A percentile compares a stretch with the other conserved stretches of the same genome.
These are phyloP conservation scores for Fusarium citri DNA, from an alignment of 2,329 filamentous ascomycete genomes.

Conservation along the genomic window DNA sequence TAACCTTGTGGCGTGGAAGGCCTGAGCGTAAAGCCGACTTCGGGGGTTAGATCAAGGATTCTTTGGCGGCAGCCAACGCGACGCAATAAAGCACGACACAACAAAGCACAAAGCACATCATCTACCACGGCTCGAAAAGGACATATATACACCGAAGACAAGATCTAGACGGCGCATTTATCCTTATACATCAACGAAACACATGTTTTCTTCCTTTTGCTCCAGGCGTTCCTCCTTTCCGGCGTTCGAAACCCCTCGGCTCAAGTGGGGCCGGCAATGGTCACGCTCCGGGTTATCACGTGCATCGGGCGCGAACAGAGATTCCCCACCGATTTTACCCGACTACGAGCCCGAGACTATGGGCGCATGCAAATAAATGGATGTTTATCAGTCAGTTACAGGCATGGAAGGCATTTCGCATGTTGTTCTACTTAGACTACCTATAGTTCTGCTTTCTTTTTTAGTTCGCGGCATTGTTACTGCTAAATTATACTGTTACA, in stretches of 20 bases:
- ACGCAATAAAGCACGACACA: slow-evolving; percentile 4
- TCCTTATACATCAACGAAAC: slow-evolving; percentile 1
- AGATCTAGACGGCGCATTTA: not conserved
- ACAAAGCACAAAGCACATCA: slow-evolving; percentile 1
- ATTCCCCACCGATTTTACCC: slow-evolving; percentile 22
- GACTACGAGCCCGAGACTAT: not conserved
- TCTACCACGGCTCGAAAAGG: not conserved
- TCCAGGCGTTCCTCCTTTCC: slow-evolving; percentile 31
- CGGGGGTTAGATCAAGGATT: slow-evolving; percentile 13
- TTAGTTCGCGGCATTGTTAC: slow-evolving; percentile 19
- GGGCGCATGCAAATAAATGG: not conserved
- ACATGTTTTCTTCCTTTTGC: slow-evolving; percentile 9
- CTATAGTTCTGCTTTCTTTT: slow-evolving; percentile 24
- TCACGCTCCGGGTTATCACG: slow-evolving; percentile 36
- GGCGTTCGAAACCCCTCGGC: slow-evolving; percentile 32
- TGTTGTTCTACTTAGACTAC: slow-evolving; percentile 25
- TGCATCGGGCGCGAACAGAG: slow-evolving; percentile 11
- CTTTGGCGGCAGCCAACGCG: slow-evolving; percentile 6
- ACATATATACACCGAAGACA: not conserved
- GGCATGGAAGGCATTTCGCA: slow-evolving; percentile 5
- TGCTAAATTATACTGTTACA: slow-evolving; percentile 26
- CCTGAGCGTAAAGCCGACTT: slow-evolving; percentile 35
- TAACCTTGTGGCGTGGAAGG: slow-evolving; percentile 35
- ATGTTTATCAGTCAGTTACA: slow-evolving; percentile 11
- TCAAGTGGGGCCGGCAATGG: slow-evolving; percentile 32